phyloP scores from a whole-genome alignment of 1,284 basidiomycete genomes.

The Cryptococcus depauperatus region DNA sequence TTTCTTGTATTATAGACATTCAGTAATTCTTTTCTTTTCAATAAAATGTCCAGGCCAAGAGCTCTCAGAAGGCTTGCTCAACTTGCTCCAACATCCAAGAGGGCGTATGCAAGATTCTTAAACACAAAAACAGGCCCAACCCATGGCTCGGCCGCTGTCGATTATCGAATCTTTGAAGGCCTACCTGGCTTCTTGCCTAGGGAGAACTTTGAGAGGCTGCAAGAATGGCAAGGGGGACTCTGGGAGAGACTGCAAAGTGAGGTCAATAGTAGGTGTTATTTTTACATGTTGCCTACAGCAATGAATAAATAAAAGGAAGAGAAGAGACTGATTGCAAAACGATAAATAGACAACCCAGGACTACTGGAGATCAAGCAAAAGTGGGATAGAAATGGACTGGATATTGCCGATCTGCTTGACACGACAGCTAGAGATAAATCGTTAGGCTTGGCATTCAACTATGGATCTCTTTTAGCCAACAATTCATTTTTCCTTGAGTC shows the following conservation, averaged over 20 bases:
- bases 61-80: no score
- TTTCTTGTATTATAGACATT: no score
- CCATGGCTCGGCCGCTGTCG: constrained; percentile 24
- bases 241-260: constrained; percentile 41
- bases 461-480: constrained; percentile 85
- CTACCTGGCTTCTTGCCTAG: constrained; percentile 32
- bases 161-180: constrained; percentile 32
- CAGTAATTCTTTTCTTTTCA: no score
- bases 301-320: no score
- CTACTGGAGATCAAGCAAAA: constrained; percentile 34
- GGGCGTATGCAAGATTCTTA: neutral
- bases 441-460: constrained; percentile 73
- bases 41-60: no score
- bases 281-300: neutral
- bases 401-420: constrained; percentile 51
- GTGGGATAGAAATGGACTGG: constrained; percentile 36
- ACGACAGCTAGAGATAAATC: constrained; percentile 59
- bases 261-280: constrained; percentile 36
- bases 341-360: constrained; percentile 24
- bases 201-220: constrained; percentile 29
- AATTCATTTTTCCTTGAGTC: constrained; percentile 88
- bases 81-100: neutral
- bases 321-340: neutral
- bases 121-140: neutral
- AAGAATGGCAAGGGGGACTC: constrained; percentile 40